Evolutionary conservation across 208 protist species (phyloP), one percentile per base, ranked within the genome.

Genomic region (Acanthamoeba lugdunensis): DNA sequence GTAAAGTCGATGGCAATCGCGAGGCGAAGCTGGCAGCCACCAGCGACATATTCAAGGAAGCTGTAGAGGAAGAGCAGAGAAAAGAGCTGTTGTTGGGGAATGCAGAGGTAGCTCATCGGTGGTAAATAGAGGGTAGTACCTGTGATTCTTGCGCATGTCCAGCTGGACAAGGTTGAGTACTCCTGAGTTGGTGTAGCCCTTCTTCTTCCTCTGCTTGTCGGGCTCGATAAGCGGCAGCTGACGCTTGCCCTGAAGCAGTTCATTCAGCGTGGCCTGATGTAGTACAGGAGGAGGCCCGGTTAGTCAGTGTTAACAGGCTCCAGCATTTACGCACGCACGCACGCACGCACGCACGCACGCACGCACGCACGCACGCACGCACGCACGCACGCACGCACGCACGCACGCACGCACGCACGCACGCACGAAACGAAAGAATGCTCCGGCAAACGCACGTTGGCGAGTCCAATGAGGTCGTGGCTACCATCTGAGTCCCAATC

Each of bases 1-100:
- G 96, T 96, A 18, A 95, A 96, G 92, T 96, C 96, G 61, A 96
- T 96, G 65, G 81, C 96, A 21, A 95, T 23, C 0, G 96, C 85
- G 6, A 96, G 52, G 5, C 14, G 37, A n/a, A 96, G 93, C 54
- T 96, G 94, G 65, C 94, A 96, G 30, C 96, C 96, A 63, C 95
- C 95, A 0, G 63, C 48, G 21, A 96, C 37, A n/a, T 96, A 96
- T 14, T 96, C 95, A 0, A 95, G 41, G 33, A 96, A 96, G 0
- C 71, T 67, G n/a, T 48, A 1, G 25, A 6, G 50, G 67, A 48
- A 48, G 2, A 48, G 25, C 37, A 41, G 37, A 41, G 37, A 41
- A 41, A 41, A 41, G 37, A 41, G 37, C 37, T 41, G 37, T 41
- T 41, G 37, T 41, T 41, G 37, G 37, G 37, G 37, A 41, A 41